Conservation (phyloP, 352 stramenopile species). For the Phytophthora multivora region DNA sequence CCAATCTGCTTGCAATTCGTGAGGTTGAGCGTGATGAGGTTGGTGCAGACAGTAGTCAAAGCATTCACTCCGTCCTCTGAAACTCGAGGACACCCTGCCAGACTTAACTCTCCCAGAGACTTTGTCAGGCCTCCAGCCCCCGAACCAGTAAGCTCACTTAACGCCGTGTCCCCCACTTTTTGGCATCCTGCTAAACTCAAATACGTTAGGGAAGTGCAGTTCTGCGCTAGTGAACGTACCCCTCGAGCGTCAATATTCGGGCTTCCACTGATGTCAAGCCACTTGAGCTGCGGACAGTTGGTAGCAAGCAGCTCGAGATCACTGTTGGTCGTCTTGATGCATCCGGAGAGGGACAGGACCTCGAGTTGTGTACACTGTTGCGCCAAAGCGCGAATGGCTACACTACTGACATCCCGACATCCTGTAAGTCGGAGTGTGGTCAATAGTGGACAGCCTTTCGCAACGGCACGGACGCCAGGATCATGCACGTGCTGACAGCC, state of each 20-base stretch:
- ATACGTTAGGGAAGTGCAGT: conserved; percentile 59
- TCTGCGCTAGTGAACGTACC: conserved; percentile 62
- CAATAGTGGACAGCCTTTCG: conserved; percentile 82
- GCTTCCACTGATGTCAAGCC: conserved; percentile 87
- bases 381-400: conserved; percentile 75
- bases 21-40: conserved; percentile 88
- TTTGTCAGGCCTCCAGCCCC: conserved; percentile 29
- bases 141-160: conserved; percentile 47
- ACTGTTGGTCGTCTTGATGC: conserved; percentile 77
- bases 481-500: conserved; percentile 90
- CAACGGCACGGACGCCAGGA: conserved; percentile 77
- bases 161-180: conserved; percentile 73
- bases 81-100: conserved; percentile 73
- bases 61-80: conserved; percentile 72
- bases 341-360: conserved; percentile 85
- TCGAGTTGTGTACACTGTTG: conserved; percentile 68
- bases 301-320: conserved; percentile 65
- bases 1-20: conserved; percentile 77
- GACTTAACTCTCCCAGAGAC: conserved; percentile 52
- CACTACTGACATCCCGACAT: conserved; percentile 82
- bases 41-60: conserved; percentile 61
- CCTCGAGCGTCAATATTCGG: conserved; percentile 64
- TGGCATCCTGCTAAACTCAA: conserved; percentile 83
- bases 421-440: conserved; percentile 88
- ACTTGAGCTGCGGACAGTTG: conserved; percentile 59